These are phyloP conservation scores for Starmera quercuum DNA, from an alignment of 805 yeast genomes.

Conservation along the genomic window DNA sequence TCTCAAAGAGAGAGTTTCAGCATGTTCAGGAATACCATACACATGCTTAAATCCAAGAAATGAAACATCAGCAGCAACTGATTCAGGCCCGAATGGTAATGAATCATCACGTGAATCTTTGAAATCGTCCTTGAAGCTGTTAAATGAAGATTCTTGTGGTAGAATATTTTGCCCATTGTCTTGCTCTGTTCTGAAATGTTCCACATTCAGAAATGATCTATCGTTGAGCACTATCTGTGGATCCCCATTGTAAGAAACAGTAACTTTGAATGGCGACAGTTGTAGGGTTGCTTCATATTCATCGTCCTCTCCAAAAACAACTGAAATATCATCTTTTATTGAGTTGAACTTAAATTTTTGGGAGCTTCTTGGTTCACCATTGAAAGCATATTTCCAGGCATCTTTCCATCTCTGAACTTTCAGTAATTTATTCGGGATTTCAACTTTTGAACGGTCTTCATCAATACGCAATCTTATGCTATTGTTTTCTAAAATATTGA, in stretches of 20 bases:
- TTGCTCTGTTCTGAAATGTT: conserved; percentile 57
- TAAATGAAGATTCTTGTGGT: conserved; percentile 55
- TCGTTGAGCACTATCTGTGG: conserved; percentile 59
- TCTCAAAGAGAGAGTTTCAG: conserved; percentile 66
- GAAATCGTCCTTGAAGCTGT: conserved; percentile 67
- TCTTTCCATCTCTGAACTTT: conserved; percentile 50
- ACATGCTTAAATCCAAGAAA: conserved; percentile 56
- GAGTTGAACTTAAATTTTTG: conserved; percentile 9
- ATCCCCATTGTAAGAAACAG: conserved; percentile 36
- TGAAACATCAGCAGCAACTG: conserved; percentile 72
- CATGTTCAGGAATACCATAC: conserved; percentile 97
- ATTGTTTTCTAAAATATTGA: conserved; percentile 49
- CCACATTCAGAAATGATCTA: conserved; percentile 65
- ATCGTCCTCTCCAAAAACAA: conserved; percentile 30
- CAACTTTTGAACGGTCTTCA: conserved; percentile 39
- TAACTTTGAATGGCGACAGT: conserved; percentile 42
- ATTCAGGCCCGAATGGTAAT: conserved; percentile 81
- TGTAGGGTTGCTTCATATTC: conserved; percentile 36
- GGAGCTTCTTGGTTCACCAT: conserved; percentile 16
- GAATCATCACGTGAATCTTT: conserved; percentile 58
- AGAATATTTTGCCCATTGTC: conserved; percentile 33
- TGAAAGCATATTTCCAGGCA: conserved; percentile 53
- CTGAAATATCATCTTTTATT: conserved; percentile 14
- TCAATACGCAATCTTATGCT: conserved; percentile 58
- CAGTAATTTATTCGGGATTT: conserved; percentile 19